These are phyloP conservation scores for Trichothecium sympodiale DNA, from an alignment of 2,329 filamentous ascomycete genomes.

Conservation along the genomic window DNA sequence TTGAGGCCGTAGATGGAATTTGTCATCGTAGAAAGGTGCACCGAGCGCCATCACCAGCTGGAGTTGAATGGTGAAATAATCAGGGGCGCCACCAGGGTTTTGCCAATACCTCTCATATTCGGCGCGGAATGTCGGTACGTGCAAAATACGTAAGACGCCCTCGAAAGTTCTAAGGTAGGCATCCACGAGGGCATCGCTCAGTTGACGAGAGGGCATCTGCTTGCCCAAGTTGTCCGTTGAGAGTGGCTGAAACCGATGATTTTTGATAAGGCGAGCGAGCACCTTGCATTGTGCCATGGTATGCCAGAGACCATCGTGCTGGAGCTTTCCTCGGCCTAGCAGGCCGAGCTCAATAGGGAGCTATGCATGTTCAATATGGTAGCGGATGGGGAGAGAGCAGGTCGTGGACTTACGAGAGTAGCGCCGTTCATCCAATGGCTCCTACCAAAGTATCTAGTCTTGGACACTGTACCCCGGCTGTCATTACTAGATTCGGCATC, in stretches of 20 bases:
- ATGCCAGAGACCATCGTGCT: conserved; percentile 7
- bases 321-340: conserved; percentile 14
- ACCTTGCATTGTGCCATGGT: conserved; percentile 27
- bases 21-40: conserved; percentile 32
- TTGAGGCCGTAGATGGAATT: conserved; percentile 27
- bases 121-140: conserved; percentile 43
- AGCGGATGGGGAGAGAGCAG: too few relatives aligned
- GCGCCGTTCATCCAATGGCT: conserved; percentile 39
- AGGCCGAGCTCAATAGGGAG: conserved; percentile 17
- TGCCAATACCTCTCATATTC: conserved; percentile 42
- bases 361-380: conserved; percentile 8
- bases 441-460: conserved; percentile 33
- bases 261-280: conserved; percentile 29
- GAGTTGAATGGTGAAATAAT: conserved; percentile 38
- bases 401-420: conserved; percentile 22
- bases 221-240: conserved; percentile 25
- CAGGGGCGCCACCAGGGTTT: conserved; percentile 24
- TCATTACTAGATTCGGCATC: conserved; percentile 10
- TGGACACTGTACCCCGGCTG: conserved; percentile 23
- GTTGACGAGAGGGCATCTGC: conserved; percentile 22
- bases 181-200: conserved; percentile 40
- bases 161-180: conserved; percentile 46
- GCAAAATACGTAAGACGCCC: conserved; percentile 43
- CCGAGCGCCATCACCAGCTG: conserved; percentile 44
- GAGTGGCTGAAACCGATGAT: conserved; percentile 22